These are phyloP conservation scores for Solanum tacnaense DNA, from an alignment of 257 asterid species.

Conservation along the genomic window DNA sequence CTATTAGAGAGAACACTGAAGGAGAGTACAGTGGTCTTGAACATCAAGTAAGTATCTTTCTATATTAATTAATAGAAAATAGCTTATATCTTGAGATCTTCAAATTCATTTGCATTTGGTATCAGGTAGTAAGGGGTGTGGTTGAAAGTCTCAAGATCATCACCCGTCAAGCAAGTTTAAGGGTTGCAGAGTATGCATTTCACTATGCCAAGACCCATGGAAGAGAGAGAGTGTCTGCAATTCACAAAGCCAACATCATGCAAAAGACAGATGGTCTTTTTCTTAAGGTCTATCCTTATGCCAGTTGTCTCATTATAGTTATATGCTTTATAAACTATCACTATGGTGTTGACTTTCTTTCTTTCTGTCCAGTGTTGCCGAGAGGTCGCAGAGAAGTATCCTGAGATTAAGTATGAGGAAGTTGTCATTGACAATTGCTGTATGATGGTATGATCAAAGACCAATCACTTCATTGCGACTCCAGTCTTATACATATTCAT, in stretches of 20 bases:
- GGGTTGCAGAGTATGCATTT: slow-evolving; percentile 97
- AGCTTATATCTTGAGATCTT: neutral
- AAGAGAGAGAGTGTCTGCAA: slow-evolving; percentile 85
- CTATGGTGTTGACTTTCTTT: slow-evolving; percentile 13
- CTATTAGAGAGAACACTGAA: slow-evolving; percentile 54
- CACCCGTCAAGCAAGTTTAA: slow-evolving; percentile 87
- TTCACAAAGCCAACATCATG: slow-evolving; percentile 99
- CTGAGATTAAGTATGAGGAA: slow-evolving; percentile 82
- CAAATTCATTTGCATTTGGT: slow-evolving; percentile 5
- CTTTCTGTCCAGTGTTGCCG: slow-evolving; percentile 80
- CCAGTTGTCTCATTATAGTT: neutral
- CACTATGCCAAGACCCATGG: slow-evolving; percentile 90
- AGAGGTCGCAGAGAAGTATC: slow-evolving; percentile 92
- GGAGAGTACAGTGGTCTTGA: slow-evolving; percentile 53
- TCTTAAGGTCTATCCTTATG: slow-evolving; percentile 55
- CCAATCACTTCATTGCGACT: neutral
- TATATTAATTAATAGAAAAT: neutral
- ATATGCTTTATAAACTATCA: neutral
- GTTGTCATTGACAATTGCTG: slow-evolving; percentile 94
- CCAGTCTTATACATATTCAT: neutral
- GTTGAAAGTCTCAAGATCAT: slow-evolving; percentile 94
- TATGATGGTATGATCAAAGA: slow-evolving; percentile 58
- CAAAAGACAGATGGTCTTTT: slow-evolving; percentile 97
- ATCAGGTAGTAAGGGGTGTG: slow-evolving; percentile 93
- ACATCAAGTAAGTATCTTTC: slow-evolving; percentile 29